A percentile compares a stretch with the other conserved stretches of the same genome.
phyloP scores from a whole-genome alignment of 139 green algal species.

The Diplosphaera chodatii region DNA sequence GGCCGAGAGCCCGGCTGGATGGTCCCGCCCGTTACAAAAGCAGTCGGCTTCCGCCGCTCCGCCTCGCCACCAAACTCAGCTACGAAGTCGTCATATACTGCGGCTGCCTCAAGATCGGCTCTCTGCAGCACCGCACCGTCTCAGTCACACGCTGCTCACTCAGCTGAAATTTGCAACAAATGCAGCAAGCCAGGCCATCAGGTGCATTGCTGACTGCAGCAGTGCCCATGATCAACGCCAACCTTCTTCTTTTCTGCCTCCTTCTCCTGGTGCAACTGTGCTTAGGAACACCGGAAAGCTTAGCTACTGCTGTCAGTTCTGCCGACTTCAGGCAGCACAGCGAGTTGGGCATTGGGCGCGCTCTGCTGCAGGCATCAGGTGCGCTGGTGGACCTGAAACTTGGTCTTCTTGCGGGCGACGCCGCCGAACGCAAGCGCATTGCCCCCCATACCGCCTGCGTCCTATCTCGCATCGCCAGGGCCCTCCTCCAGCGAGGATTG shows the following conservation, averaged over 20 bases:
- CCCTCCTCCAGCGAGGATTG: no score
- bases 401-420: background rate
- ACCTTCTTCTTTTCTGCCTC: background rate
- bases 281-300: background rate
- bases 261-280: background rate
- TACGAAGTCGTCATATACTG: conserved; percentile 89
- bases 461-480: background rate
- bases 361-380: no score
- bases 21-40: conserved; percentile 57
- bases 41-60: conserved; percentile 10
- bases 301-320: background rate
- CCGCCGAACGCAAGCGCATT: conserved; percentile 1
- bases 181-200: no score
- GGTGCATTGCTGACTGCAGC: no score
- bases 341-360: no score
- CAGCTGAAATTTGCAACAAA: no score
- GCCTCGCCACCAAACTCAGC: conserved; percentile 65
- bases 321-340: no score
- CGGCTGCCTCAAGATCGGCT: conserved; percentile 74
- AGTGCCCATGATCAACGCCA: background rate
- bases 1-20: conserved; percentile 47
- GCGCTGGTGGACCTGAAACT: background rate
- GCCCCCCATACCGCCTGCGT: background rate
- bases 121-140: no score
- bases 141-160: no score